Evolutionary conservation across 1,284 basidiomycete species (phyloP), one percentile per base, ranked within the genome.

Genomic region (Bjerkandera adusta): DNA sequence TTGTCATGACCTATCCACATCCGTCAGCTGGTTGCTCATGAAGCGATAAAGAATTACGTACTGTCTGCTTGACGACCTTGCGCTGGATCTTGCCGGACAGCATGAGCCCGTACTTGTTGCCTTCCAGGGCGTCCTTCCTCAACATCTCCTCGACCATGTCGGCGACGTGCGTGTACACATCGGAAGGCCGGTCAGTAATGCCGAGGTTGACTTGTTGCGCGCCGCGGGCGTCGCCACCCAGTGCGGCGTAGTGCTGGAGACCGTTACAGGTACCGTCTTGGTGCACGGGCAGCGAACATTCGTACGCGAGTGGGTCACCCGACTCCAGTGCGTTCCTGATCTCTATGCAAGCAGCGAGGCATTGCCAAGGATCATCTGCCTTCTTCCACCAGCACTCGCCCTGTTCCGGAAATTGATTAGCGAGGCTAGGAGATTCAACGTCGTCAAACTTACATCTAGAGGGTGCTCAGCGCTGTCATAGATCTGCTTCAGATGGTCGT

Each of bases 251-350:
- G 66, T 99, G 96, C 70, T 99, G 96, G 57, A 99, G 74, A 37
- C 97, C 96, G 63, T 99, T 99, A 62, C 97, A 99, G 0, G 97
- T 98, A 1, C 96, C 97, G 60, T 99, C 97, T 69, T 99, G 97
- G 65, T 99, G 97, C 5, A 98, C 82, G 0, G 97, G 97, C 13
- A 97, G 74, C n/a, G 72, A 68, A 3, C 85, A 92, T 56, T 78
- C 70, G 69, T 80, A 97, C 20, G 70, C 67, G 27, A 73, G 71
- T 0, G 96, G 94, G 53, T 93, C 79, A 1, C 75, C 74, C 0
- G 87, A 87, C 26, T 86, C 76, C 0, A 94, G 71, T 2, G 97
- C 96, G 0, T 75, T 76, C 39, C 76, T 75, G 11, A 99, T 76
- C 63, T 99, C 96, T 59, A 87, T 84, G 69, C 94, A 98, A 1